Conservation (phyloP, 1,139 yeast genomes). For the Scheffersomyces lignicola region DNA sequence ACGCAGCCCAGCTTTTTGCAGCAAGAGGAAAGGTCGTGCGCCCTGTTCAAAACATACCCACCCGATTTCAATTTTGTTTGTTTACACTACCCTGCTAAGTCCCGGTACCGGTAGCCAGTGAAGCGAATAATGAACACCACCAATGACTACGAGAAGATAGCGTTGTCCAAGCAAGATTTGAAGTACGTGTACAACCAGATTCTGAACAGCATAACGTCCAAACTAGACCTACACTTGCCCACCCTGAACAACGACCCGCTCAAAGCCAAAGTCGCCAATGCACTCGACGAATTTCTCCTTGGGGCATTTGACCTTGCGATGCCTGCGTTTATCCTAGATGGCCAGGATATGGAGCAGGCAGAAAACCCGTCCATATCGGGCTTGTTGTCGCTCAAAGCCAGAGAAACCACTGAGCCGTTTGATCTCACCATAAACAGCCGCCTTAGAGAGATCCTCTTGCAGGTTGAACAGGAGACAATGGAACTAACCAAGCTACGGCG, state of each 20-base stretch:
- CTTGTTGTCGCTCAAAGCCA: conserved; percentile 31
- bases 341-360: conserved; percentile 23
- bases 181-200: conserved; percentile 47
- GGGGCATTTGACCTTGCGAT: conserved; percentile 54
- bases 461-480: conserved; percentile 59
- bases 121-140: conserved; percentile 20
- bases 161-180: conserved; percentile 51
- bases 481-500: conserved; percentile 52
- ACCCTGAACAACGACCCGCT: conserved; percentile 45
- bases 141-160: conserved; percentile 38
- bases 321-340: conserved; percentile 52
- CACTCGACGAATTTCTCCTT: conserved; percentile 44
- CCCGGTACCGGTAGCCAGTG: too few species aligned
- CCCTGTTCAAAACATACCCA: not conserved
- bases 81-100: too few species aligned
- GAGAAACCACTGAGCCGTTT: conserved; percentile 58
- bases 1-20: not conserved
- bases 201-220: conserved; percentile 35
- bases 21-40: conserved; percentile 1
- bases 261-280: conserved; percentile 41
- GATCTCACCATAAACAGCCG: conserved; percentile 57
- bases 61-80: too few species aligned
- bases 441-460: conserved; percentile 51
- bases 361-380: conserved; percentile 16
- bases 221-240: conserved; percentile 51